Conservation (phyloP, 2,329 filamentous ascomycete genomes). For the Cercospora berteroae region DNA sequence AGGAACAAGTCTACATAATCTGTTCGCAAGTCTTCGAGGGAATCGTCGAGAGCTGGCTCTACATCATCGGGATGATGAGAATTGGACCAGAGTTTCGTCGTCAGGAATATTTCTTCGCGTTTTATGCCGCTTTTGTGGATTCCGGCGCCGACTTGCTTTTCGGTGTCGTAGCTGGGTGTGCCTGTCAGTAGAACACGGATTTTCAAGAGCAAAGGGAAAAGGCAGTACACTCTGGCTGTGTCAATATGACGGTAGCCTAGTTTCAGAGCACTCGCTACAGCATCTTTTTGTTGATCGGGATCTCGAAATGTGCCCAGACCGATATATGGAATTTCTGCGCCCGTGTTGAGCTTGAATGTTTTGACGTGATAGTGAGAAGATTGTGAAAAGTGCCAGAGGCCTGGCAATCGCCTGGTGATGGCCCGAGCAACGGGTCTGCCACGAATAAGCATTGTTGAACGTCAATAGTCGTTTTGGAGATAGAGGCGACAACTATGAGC, state of each 20-base stretch:
- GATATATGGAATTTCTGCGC: conserved; percentile 16
- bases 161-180: neutral
- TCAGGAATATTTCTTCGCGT: neutral
- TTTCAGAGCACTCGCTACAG: neutral
- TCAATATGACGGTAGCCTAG: neutral
- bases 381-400: neutral
- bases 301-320: conserved; percentile 42
- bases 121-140: neutral
- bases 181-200: no score
- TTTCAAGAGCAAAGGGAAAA: no score
- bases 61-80: neutral
- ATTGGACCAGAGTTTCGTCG: neutral
- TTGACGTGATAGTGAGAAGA: neutral
- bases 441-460: neutral
- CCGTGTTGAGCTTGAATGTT: neutral
- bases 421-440: neutral
- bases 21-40: neutral
- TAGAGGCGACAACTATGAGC: neutral
- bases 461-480: neutral
- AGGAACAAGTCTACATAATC: neutral
- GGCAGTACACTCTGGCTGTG: neutral
- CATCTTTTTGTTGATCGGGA: conserved; percentile 43
- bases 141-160: neutral
- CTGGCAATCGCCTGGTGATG: neutral
- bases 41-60: neutral